These are phyloP conservation scores for Scheffersomyces stambukii DNA, from an alignment of 1,139 yeast species.

Conservation along the genomic window DNA sequence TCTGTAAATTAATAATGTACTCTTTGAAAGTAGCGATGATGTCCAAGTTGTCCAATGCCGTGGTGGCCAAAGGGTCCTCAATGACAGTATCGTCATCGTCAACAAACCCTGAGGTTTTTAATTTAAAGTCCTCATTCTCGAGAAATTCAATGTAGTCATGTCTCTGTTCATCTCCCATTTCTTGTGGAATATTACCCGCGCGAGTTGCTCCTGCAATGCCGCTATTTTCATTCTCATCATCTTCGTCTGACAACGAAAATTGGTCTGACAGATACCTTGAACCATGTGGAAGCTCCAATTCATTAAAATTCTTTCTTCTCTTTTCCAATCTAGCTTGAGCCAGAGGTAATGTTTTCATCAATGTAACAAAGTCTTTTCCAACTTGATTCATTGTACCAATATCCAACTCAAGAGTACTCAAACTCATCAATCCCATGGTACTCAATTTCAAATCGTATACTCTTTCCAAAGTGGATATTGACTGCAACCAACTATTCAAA, in stretches of 20 bases:
- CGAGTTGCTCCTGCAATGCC: conserved; percentile 9
- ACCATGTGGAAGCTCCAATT: conserved; percentile 13
- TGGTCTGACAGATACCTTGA: too few species aligned
- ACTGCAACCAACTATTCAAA: conserved; percentile 65
- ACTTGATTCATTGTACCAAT: conserved; percentile 11
- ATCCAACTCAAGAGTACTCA: conserved; percentile 28
- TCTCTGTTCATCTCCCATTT: conserved; percentile 27
- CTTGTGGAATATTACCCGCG: conserved; percentile 37
- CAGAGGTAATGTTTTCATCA: conserved; percentile 56
- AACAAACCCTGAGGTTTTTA: conserved; percentile 33
- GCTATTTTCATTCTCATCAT: conserved; percentile 14
- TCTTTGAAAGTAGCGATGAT: conserved; percentile 25
- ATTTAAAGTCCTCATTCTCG: conserved; percentile 21
- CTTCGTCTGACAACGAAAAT: too few species aligned
- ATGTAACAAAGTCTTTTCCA: conserved; percentile 9
- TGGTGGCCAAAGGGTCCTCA: conserved; percentile 79
- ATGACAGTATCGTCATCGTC: conserved; percentile 54
- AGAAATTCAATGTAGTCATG: conserved; percentile 8
- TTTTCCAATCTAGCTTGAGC: conserved; percentile 67
- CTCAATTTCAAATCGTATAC: conserved; percentile 82
- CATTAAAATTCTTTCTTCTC: conserved; percentile 44
- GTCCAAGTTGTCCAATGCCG: conserved; percentile 72
- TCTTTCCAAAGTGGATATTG: conserved; percentile 55
- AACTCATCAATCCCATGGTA: conserved; percentile 58
- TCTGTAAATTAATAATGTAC: conserved; percentile 10